Evolutionary conservation across 108 stramenopile species (phyloP).

Genomic region (Conticribra guillardii): DNA sequence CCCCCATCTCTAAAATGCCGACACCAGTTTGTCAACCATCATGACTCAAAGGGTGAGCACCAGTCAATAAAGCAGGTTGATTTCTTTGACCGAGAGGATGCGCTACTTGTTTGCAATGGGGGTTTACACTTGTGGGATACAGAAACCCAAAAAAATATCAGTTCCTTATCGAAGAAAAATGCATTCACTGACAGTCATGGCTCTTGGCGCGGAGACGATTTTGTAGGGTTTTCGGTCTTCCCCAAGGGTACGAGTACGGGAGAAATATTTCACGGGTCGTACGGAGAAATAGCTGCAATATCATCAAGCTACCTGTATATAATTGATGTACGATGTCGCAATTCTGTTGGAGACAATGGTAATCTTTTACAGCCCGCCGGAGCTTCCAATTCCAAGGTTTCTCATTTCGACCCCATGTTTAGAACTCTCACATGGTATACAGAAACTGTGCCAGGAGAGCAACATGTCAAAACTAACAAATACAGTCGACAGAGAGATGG

Average conservation of each 20-base stretch:
- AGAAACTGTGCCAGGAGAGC: background rate
- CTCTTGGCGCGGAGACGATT: background rate
- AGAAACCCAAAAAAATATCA: constrained; percentile 14
- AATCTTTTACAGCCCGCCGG: background rate
- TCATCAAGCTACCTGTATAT: constrained; percentile 31
- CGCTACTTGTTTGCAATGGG: constrained; percentile 27
- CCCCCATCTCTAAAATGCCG: constrained; percentile 15
- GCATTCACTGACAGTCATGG: background rate
- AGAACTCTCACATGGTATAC: constrained; percentile 26
- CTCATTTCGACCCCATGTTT: constrained; percentile 20
- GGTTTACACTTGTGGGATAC: constrained; percentile 21
- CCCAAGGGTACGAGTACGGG: constrained; percentile 7
- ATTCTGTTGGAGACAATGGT: background rate
- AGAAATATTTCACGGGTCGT: constrained; percentile 15
- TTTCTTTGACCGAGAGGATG: constrained; percentile 6
- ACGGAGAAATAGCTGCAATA: constrained; percentile 28
- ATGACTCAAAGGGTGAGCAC: background rate
- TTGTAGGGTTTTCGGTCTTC: constrained; percentile 12
- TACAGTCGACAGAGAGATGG: background rate
- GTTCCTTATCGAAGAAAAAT: constrained; percentile 14
- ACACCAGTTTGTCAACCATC: background rate
- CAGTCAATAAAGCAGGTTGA: constrained; percentile 20
- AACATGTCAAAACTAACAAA: background rate
- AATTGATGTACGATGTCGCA: constrained; percentile 27
- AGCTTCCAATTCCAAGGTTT: no score